These are phyloP conservation scores for Phlegmacium glaucopus DNA, from an alignment of 768 basidiomycete species.

Conservation along the genomic window DNA sequence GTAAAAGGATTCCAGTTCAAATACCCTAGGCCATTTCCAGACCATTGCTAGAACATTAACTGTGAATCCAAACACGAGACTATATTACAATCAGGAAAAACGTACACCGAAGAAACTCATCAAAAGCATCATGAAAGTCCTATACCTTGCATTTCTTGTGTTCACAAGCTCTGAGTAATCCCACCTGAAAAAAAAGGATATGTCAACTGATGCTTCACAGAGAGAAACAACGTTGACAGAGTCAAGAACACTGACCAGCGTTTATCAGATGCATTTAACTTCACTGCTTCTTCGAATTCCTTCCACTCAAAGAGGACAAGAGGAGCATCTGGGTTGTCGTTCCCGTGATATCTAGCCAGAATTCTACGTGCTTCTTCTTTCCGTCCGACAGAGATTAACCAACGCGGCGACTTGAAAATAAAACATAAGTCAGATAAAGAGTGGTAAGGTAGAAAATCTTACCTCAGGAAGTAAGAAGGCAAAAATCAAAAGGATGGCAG, in stretches of 20 bases:
- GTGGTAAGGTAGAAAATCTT: not conserved
- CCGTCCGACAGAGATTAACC: conserved; percentile 47
- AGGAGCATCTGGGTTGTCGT: conserved; percentile 45
- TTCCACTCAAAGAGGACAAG: conserved; percentile 49
- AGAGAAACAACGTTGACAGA: not conserved
- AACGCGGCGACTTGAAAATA: conserved; percentile 44
- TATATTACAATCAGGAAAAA: not conserved
- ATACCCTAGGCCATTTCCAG: conserved; percentile 51
- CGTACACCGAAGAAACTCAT: conserved; percentile 52
- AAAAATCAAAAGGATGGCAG: conserved; percentile 33
- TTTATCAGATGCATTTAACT: conserved; percentile 51
- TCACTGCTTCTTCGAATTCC: conserved; percentile 49
- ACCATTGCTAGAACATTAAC: conserved; percentile 41
- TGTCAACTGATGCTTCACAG: not conserved
- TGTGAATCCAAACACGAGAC: not conserved
- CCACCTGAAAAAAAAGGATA: conserved; percentile 29
- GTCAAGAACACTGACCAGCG: conserved; percentile 42
- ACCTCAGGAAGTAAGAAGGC: conserved; percentile 37
- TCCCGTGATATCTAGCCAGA: conserved; percentile 51
- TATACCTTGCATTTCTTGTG: conserved; percentile 42
- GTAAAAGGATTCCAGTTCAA: not conserved
- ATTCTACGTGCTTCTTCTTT: conserved; percentile 46
- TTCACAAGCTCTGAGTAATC: conserved; percentile 50
- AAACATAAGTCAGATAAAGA: not conserved
- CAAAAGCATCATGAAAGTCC: conserved; percentile 45